Evolutionary conservation across 2,329 filamentous ascomycete species (phyloP), one percentile per base, ranked within the genome.

Genomic region (Daldinia eschscholtzii): DNA sequence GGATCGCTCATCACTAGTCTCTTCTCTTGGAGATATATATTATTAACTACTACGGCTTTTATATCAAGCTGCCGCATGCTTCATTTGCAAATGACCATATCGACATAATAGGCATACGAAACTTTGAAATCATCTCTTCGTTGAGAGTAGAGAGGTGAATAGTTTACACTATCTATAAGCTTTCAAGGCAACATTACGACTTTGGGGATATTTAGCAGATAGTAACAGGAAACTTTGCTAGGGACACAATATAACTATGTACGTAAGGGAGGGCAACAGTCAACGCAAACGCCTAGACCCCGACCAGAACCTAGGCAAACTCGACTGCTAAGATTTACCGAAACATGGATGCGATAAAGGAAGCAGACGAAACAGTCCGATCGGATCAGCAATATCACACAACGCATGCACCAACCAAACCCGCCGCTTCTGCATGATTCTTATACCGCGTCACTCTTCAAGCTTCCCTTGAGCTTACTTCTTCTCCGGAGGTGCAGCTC

Each of bases 401-500:
- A 33, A 52, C 20, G 9, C 39, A 44, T 26, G 18, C 57, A 26
- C 28, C 41, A 41, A 57, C 61, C 18, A 15, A 15, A 65, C 33
- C 57, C 23, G 13, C 28, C 52, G 4, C 33, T 10, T 35, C 28
- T 37, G 26, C 6, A 33, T 52, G n/a, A 37, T 26, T 39, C 30
- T 37, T 10, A 55, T 55, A 37, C n/a, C 39, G 4, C 33, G 6
- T n/a, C 30, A 37, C n/a, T 42, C 35, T 30, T 20, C 23, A 35
- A 5, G 12, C 35, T 35, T 35, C 30, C 20, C 20, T 23, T 23
- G 18, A n/a, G 6, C 48, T 57, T 76, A 74, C 76, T 85, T 81
- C 79, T 85, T 83, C 79, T 89, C 83, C 61, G 87, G 81, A 9
- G 85, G 83, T 28, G 85, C 82, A 7, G 84, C 81, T 48, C 92